Base-by-base conservation (phyloP, 2,329 filamentous ascomycete species). In the Sordariomycetes sp. region DNA sequence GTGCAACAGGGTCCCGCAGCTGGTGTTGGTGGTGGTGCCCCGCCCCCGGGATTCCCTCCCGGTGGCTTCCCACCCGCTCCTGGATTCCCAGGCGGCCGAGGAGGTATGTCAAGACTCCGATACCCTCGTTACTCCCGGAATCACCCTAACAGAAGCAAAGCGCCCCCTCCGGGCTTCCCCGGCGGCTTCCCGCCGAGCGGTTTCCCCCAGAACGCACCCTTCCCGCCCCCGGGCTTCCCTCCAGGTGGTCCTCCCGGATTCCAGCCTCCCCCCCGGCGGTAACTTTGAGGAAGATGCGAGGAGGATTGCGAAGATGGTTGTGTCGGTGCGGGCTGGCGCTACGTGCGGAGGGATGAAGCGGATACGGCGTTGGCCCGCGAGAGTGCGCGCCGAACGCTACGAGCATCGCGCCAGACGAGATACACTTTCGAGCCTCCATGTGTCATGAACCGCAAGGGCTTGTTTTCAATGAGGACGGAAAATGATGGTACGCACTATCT, bases 1-100 rank as follows among this genome's bases (percentile, higher is more conserved):
- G 32, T 34, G 63, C 55, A 50, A 18, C 62, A 84, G 81, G 82
- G 93, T 35, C 93, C 93, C 68, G 90, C 90, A 72, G 87, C 88
- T 68, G 93, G 92, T 69, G 87, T 96, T 68, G 93, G 90, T 66
- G 87, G 85, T 60, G 88, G 72, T 43, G 74, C 71, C 59, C 87
- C 88, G 55, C 87, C 88, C 64, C 81, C 77, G 61, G 78, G 79
- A 63, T 79, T 83, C 67, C 76, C 46, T n/a, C 46, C 53, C 78
- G 28, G 54, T 61, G 72, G 77, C 25, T 74, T 79, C 66, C 78
- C 79, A 53, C 72, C 83, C 71, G 80, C 73, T 16, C 73, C 73
- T 68, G 74, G 78, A 20, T 80, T 81, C 62, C 74, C 74, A 64
- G 79, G 78, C 59, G 75, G 79, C 64, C 78, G 80, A 65, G 80